phyloP scores from a whole-genome alignment of 768 basidiomycete genomes.

The Lentinula guzmanii region DNA sequence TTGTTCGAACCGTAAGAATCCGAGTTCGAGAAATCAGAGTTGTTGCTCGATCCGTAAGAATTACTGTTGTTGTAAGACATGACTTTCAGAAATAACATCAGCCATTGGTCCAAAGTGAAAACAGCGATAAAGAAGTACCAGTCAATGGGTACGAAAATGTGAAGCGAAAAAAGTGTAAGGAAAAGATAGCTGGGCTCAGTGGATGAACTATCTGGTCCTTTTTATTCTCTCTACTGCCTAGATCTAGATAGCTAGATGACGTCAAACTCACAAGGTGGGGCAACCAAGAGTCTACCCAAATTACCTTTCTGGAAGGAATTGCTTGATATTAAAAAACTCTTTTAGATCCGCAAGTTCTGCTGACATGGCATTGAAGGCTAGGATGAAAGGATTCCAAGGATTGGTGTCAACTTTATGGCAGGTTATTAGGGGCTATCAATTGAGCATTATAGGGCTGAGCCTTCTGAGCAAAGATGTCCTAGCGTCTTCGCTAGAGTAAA shows the following conservation, averaged over 20 bases:
- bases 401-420: background rate
- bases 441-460: background rate
- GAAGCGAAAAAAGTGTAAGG: background rate
- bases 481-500: background rate
- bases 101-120: too few species aligned
- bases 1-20: background rate
- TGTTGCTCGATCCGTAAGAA: conserved; percentile 1
- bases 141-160: background rate
- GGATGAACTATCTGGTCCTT: background rate
- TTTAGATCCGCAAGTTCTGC: background rate
- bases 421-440: background rate
- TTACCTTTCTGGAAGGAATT: too few species aligned
- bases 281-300: too few species aligned
- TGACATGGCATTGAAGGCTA: background rate
- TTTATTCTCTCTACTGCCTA: background rate
- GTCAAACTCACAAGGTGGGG: background rate
- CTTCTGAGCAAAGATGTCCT: background rate
- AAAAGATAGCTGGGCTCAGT: background rate
- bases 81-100: background rate
- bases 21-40: background rate
- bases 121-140: background rate
- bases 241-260: background rate
- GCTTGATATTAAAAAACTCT: too few species aligned
- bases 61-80: background rate
- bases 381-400: background rate